phyloP scores from a whole-genome alignment of 2,329 filamentous ascomycete species.

The Chrysoporthe puriensis region DNA sequence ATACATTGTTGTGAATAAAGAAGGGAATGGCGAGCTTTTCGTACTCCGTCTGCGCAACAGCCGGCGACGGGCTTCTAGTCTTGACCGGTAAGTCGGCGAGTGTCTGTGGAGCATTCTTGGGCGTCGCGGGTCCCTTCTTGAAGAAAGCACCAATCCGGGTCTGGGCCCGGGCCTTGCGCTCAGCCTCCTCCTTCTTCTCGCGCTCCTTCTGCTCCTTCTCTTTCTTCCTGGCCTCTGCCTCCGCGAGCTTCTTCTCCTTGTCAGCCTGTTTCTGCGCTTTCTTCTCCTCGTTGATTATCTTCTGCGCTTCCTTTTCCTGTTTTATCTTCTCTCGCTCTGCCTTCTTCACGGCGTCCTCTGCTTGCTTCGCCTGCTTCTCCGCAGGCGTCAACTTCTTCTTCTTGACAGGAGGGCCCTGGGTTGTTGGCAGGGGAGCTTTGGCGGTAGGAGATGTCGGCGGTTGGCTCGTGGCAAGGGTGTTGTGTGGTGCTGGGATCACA shows the following conservation, averaged over 20 bases:
- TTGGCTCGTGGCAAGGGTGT: background rate
- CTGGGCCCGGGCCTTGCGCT: constrained; percentile 53
- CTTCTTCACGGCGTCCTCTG: constrained; percentile 43
- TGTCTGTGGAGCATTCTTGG: constrained; percentile 43
- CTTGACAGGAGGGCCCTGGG: constrained; percentile 47
- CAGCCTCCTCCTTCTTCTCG: constrained; percentile 52
- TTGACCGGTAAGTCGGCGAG: constrained; percentile 29
- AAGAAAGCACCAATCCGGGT: constrained; percentile 53
- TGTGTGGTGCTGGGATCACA: constrained; percentile 28
- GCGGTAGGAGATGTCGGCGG: constrained; percentile 10
- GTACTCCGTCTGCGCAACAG: constrained; percentile 53
- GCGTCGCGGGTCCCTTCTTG: constrained; percentile 40
- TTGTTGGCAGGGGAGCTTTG: constrained; percentile 29
- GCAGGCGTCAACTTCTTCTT: constrained; percentile 47
- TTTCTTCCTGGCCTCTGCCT: constrained; percentile 45
- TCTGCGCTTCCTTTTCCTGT: constrained; percentile 38
- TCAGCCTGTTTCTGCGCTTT: constrained; percentile 38
- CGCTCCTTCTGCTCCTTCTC: constrained; percentile 49
- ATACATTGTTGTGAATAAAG: constrained; percentile 73
- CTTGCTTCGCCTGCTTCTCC: constrained; percentile 42
- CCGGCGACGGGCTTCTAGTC: constrained; percentile 28
- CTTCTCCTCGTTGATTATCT: constrained; percentile 46
- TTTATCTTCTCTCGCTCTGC: constrained; percentile 39
- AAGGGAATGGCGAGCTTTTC: constrained; percentile 79
- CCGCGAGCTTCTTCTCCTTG: constrained; percentile 40